Base-by-base conservation (phyloP, 306 rosid genomes). In the Prunus salicina region DNA sequence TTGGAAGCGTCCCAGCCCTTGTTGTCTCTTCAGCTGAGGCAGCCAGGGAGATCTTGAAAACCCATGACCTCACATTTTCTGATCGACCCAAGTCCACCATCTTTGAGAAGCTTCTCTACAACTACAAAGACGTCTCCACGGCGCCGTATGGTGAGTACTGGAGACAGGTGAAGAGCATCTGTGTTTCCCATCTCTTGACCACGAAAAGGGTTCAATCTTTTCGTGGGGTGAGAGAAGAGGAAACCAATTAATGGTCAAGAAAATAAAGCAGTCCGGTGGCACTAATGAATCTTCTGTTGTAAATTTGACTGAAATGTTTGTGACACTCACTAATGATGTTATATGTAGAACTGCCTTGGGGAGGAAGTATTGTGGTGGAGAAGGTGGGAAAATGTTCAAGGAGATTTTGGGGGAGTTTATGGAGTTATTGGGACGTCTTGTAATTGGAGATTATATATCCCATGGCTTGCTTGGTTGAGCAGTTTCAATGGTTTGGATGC, bases 381-480 rank as follows among this genome's bases (percentile, higher is more conserved):
- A 69, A 45, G 80, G n/a, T 2, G 84, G 75, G 43, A 63, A 8
- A 38, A 72, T 46, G 12, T 82, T 87, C 1, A 56, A 2, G n/a
- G 38, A 61, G 63, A 28, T 89, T 28, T 1, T 86, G 18, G 4
- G 10, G 49, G 78, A 84, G 32, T 76, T 84, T n/a, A 25, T 0
- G 2, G 79, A 79, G 46, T 8, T 84, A 13, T 57, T 87, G 65
- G 88, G 92, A 67, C 1, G 16, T 53, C 60, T 71, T 16, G 14
- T 43, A 46, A 16, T 86, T 6, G 82, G 89, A 30, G 92, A 89
- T 1, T 91, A 38, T 91, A 38, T 75, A 77, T 89, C 7, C 89
- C 90, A 22, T 88, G 87, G 85, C 81, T 88, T 72, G 85, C 72
- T 13, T 91, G 91, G 88, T 13, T 88, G 16, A 75, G 57, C 2